phyloP scores from a whole-genome alignment of 2,329 filamentous ascomycete genomes.

The Microascus cirrosus region DNA sequence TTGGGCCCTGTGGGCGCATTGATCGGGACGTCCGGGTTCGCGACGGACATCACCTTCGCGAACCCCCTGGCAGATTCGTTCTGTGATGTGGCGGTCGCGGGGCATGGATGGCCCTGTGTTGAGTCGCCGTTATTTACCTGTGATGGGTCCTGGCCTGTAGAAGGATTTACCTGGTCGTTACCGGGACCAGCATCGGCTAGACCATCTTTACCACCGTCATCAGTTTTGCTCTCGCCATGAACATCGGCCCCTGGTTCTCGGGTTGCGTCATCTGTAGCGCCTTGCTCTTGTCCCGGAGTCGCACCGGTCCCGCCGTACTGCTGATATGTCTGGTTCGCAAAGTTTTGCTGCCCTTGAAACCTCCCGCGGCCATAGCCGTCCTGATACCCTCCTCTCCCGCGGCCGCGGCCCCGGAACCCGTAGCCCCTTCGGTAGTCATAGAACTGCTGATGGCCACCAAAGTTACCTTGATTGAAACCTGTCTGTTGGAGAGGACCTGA shows the following conservation, averaged over 20 bases:
- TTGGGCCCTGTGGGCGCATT: constrained; percentile 87
- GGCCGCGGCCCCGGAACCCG: constrained; percentile 54
- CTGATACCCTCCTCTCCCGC: constrained; percentile 50
- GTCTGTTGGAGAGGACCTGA: constrained; percentile 44
- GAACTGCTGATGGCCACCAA: constrained; percentile 53
- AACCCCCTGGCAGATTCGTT: constrained; percentile 3
- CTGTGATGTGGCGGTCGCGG: constrained; percentile 4
- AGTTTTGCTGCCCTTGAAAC: constrained; percentile 14
- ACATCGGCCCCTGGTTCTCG: not conserved
- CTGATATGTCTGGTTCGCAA: constrained; percentile 9
- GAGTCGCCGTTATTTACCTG: not conserved
- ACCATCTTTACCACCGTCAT: not conserved
- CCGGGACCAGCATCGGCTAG: not conserved
- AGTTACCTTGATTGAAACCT: constrained; percentile 71
- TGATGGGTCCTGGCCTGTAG: not conserved
- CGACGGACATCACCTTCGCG: constrained; percentile 1
- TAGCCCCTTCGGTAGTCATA: constrained; percentile 67
- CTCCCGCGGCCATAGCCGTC: constrained; percentile 26
- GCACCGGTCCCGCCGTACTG: constrained; percentile 5
- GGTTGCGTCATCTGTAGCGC: not conserved
- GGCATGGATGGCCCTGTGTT: not conserved
- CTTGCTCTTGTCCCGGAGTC: not conserved
- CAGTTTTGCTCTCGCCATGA: not conserved
- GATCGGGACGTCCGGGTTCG: constrained; percentile 34
- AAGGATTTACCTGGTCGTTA: not conserved